Evolutionary conservation across 768 basidiomycete genomes (phyloP).

Genomic region (Lentinus brumalis): DNA sequence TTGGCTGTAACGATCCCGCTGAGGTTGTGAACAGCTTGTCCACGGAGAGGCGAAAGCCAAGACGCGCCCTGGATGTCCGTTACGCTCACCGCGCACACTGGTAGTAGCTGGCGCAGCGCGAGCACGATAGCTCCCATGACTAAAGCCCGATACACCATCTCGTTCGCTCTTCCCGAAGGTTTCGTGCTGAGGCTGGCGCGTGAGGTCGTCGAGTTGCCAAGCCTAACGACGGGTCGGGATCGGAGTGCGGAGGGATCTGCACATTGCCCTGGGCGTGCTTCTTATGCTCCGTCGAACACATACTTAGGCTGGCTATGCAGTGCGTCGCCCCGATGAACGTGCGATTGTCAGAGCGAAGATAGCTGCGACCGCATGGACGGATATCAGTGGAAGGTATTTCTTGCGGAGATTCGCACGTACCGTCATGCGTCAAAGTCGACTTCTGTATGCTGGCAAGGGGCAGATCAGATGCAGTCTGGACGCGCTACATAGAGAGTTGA

Average conservation of each 20-base stretch:
- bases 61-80: conserved; percentile 34
- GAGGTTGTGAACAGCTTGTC: conserved; percentile 28
- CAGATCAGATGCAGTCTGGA: no score
- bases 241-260: neutral
- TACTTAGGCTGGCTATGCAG: no score
- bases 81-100: conserved; percentile 20
- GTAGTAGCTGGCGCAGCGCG: conserved; percentile 3
- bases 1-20: conserved; percentile 31
- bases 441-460: no score
- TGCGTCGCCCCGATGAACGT: conserved; percentile 4
- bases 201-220: neutral
- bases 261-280: neutral
- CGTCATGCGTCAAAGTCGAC: no score
- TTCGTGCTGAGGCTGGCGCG: neutral
- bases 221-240: neutral
- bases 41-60: conserved; percentile 29
- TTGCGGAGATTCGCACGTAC: conserved; percentile 5
- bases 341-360: conserved; percentile 16
- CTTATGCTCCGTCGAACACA: no score
- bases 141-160: neutral
- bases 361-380: conserved; percentile 3
- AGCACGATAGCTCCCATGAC: neutral
- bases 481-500: no score
- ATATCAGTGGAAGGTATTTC: neutral
- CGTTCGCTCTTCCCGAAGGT: neutral